Evolutionary conservation across 2,329 filamentous ascomycete species (phyloP).

Genomic region (Alternaria triticimaculans): DNA sequence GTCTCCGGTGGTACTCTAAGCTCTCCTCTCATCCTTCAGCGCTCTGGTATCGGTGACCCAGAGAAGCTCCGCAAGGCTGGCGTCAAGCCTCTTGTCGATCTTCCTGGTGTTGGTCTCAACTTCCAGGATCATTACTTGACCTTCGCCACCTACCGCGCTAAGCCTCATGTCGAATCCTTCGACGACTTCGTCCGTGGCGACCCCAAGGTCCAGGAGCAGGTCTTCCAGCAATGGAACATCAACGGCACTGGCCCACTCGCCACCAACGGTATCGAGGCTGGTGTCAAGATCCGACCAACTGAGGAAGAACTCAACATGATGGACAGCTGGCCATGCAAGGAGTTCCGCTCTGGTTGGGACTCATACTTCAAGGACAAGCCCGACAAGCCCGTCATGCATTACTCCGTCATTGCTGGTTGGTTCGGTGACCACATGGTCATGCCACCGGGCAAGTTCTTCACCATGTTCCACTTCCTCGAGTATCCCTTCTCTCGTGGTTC

Average conservation of each 20-base stretch:
- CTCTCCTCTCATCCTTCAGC: conserved; percentile 76
- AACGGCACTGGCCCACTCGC: conserved; percentile 80
- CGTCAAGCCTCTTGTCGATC: conserved; percentile 72
- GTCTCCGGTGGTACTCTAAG: conserved; percentile 75
- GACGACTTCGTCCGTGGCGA: conserved; percentile 81
- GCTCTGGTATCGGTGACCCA: conserved; percentile 75
- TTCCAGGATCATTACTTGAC: conserved; percentile 80
- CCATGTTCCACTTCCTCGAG: conserved; percentile 59
- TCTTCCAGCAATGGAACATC: conserved; percentile 78
- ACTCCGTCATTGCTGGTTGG: conserved; percentile 70
- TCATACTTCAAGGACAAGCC: conserved; percentile 85
- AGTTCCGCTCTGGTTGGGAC: conserved; percentile 78
- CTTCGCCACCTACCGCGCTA: conserved; percentile 74
- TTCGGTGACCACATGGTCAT: conserved; percentile 63
- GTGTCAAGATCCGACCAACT: conserved; percentile 77
- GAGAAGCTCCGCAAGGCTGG: conserved; percentile 73
- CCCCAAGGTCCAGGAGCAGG: conserved; percentile 73
- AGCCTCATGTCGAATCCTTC: conserved; percentile 77
- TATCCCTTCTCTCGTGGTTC: conserved; percentile 55
- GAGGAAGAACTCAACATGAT: conserved; percentile 71
- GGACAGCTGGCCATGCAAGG: conserved; percentile 74
- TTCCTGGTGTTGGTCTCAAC: conserved; percentile 76
- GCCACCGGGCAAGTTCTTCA: conserved; percentile 80
- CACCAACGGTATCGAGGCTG: conserved; percentile 81
- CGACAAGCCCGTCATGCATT: conserved; percentile 88